Base-by-base conservation (phyloP, 1,284 basidiomycete species). In the Leccinum fuscescens region DNA sequence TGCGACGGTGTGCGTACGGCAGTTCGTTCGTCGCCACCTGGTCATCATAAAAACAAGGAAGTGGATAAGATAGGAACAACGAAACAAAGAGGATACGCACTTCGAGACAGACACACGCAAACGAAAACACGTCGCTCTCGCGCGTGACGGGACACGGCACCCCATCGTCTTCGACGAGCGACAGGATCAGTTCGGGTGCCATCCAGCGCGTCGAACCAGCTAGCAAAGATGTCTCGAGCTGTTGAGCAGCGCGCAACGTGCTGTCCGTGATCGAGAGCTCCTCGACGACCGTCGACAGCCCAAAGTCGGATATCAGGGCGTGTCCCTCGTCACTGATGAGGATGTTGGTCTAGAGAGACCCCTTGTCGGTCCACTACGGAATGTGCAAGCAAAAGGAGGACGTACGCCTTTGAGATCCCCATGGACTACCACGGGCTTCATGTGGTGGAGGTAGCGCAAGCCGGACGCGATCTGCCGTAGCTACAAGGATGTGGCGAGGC, bases 301-400 rank as follows among this genome's bases (percentile, higher is more conserved):
- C 85, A 59, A 86, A 86, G 65, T 86, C 85, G 0, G 82, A 82
- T 57, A 86, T 84, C 56, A 84, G 71, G 2, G 82, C 78, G 22
- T 73, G 69, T 6, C 82, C 84, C 6, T 74, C 69, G 35, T 78
- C 77, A 62, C 82, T 78, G 37, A 86, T 77, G 14, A 86, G 74
- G 54, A 86, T 83, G 62, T 86, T 86, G 20, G 79, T 78, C 84
- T 86, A 27, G 11, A 15, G 15, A 39, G 5, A 22, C 4, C 6
- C 11, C 29, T 2, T 4, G 29, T 52, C 31, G 20, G 17, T 3
- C 17, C 22, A n/a, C 14, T 14, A 2, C 5, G 6, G 4, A 2
- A 42, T 15, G 4, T 3, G 24, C 14, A 37, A 12, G 24, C 6
- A 17, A n/a, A 42, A 1, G 11, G 12, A 4, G 11, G 12, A 65